Base-by-base conservation (phyloP, 2,329 filamentous ascomycete genomes). In the Sclerotinia glacialis region DNA sequence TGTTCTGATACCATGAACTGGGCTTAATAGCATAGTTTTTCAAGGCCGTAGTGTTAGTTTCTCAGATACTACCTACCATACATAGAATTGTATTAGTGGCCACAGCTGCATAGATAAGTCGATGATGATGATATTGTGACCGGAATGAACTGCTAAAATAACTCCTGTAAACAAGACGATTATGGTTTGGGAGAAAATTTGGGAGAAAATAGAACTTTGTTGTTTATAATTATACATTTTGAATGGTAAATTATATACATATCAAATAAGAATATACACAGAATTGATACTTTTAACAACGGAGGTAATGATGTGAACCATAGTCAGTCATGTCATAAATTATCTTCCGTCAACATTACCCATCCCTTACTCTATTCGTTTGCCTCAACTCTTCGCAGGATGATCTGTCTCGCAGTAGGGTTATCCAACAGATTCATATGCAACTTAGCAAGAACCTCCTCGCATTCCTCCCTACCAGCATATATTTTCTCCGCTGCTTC, bases 381-480 rank as follows among this genome's bases (percentile, higher is more conserved):
- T 54, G 82, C 73, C 75, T 93, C 90, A 0, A 92, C 84, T 71
- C 90, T 82, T 70, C 84, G 82, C 77, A 88, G 83, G 74, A 93
- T 74, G 65, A 93, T 86, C 66, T 84, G 80, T 71, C 90, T 83
- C 16, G 89, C 89, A 70, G 88, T 87, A 26, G 81, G 81, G 63
- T 89, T 87, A 7, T 82, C 86, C 71, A 93, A 72, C 28, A 81
- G 79, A 59, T 85, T 82, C 26, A 92, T 77, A 0, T 83, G 84
- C 68, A 93, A 76, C 72, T 85, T 83, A 67, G 87, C 85, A 26
- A 93, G 76, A 47, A 86, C 81, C 73, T 81, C 82, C 74, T 84
- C 84, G 28, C 85, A 86, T 72, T 86, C 83, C 0, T 80, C 76
- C 60, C 87, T 87, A 71, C 84, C 81, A 1, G 79, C 83, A 69